Conservation (phyloP, 441 rosid genomes). For the Metrosideros polymorpha region DNA sequence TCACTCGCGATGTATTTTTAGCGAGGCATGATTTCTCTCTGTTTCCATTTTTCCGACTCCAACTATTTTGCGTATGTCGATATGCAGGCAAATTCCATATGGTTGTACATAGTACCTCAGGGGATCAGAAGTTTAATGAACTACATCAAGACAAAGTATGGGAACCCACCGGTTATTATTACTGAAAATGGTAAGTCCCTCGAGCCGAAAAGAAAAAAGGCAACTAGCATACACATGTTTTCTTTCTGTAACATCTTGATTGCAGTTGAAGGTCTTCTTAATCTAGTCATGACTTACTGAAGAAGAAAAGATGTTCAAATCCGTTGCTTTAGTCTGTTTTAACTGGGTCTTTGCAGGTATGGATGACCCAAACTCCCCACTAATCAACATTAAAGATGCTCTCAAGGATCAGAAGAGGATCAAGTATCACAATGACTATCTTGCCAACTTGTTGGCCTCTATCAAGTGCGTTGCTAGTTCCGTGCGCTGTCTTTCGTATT, state of each 20-base stretch:
- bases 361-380: constrained; percentile 56
- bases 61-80: neutral
- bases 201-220: neutral
- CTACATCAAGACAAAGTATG: constrained; percentile 73
- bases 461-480: constrained; percentile 34
- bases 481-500: neutral
- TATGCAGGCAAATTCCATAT: constrained; percentile 77
- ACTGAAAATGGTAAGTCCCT: constrained; percentile 72
- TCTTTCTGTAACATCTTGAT: neutral
- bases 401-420: constrained; percentile 74
- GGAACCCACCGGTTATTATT: constrained; percentile 64
- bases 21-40: neutral
- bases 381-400: constrained; percentile 44
- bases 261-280: neutral
- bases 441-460: constrained; percentile 62
- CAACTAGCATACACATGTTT: neutral
- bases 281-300: neutral
- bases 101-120: constrained; percentile 88
- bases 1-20: neutral
- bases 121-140: constrained; percentile 92
- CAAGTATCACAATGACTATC: constrained; percentile 73
- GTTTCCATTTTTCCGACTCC: neutral
- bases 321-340: neutral
- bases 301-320: neutral
- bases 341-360: constrained; percentile 39